A percentile compares a stretch with the other conserved stretches of the same genome.
phyloP scores from a whole-genome alignment of 345 rosid species.

The Salix caprea region DNA sequence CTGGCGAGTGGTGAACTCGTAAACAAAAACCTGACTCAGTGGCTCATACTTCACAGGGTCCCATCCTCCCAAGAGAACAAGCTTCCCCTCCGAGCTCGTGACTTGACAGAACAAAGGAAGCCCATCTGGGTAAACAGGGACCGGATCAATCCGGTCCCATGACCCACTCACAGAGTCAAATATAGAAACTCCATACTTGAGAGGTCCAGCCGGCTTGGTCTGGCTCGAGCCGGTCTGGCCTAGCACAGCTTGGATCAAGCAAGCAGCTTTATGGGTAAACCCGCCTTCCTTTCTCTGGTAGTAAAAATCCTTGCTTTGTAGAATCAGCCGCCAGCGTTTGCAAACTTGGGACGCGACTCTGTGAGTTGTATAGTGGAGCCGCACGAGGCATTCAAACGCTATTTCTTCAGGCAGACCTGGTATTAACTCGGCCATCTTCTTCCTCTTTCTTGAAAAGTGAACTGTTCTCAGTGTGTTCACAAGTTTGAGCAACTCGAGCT shows the following conservation, averaged over 20 bases:
- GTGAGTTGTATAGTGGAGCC: slow-evolving; percentile 43
- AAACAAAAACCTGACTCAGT: slow-evolving; percentile 45
- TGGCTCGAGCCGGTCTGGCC: background rate
- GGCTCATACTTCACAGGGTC: slow-evolving; percentile 53
- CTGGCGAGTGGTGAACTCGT: slow-evolving; percentile 38
- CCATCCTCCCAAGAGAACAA: slow-evolving; percentile 71
- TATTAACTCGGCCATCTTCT: slow-evolving; percentile 29
- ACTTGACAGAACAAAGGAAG: slow-evolving; percentile 60
- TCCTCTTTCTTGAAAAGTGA: background rate
- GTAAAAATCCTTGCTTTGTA: slow-evolving; percentile 43
- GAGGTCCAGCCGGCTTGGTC: slow-evolving; percentile 27
- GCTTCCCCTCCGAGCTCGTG: slow-evolving; percentile 51
- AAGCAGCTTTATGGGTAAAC: slow-evolving; percentile 44
- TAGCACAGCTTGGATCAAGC: slow-evolving; percentile 44
- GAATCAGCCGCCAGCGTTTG: slow-evolving; percentile 45
- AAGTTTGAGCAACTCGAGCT: background rate
- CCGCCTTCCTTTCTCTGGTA: slow-evolving; percentile 37
- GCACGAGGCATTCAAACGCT: slow-evolving; percentile 52
- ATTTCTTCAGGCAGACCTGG: slow-evolving; percentile 53
- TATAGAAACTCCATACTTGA: slow-evolving; percentile 33
- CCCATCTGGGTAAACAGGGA: slow-evolving; percentile 44
- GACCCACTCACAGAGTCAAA: slow-evolving; percentile 37
- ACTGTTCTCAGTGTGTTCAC: background rate
- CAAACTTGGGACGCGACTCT: slow-evolving; percentile 44
- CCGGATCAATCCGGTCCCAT: slow-evolving; percentile 44